Base-by-base conservation (phyloP, 2,329 filamentous ascomycete species). In the Cladosporium sphaerospermum region DNA sequence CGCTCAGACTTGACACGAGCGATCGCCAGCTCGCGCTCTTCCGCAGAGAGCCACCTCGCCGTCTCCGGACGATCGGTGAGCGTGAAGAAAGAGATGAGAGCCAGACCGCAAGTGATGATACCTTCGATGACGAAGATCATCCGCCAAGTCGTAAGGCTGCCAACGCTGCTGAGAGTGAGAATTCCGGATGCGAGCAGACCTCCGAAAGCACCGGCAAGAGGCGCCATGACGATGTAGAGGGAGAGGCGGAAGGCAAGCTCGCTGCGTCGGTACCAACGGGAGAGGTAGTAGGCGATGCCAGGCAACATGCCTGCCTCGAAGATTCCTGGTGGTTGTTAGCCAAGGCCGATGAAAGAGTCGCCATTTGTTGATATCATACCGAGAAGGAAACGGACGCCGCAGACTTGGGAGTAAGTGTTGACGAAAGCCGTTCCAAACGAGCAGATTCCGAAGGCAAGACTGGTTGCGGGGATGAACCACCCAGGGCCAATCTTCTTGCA, bases 61-160 rank as follows among this genome's bases (percentile, higher is more conserved):
- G 83, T 85, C 52, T 78, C 83, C 0, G 85, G 85, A 0, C 84
- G 76, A 64, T 89, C 85, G 0, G 85, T 87, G 14, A 88, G 69
- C 1, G 81, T 84, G 60, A 83, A 58, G 64, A 86, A 85, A 1
- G 78, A 69, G 34, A 88, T 71, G 1, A 87, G n/a, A 0, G 78
- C 75, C 0, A 88, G 66, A 0, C 75, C 73, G 55, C 71, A 73
- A 1, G 80, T 83, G 58, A 86, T 79, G 60, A 86, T 80, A 16
- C 85, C 85, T 64, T 88, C 85, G n/a, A 88, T 81, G 3, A 76
- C 78, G 52, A 88, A 88, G 48, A 88, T 85, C 83, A 86, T 86
- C 7, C 83, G 73, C 85, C 85, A 88, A 4, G 67, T 70, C 19
- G 70, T 71, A 0, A 86, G 67, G 3, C 71, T 65, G 6, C 81